phyloP scores from a whole-genome alignment of 169 alveolate species.

The Plasmodium reichenowi region DNA sequence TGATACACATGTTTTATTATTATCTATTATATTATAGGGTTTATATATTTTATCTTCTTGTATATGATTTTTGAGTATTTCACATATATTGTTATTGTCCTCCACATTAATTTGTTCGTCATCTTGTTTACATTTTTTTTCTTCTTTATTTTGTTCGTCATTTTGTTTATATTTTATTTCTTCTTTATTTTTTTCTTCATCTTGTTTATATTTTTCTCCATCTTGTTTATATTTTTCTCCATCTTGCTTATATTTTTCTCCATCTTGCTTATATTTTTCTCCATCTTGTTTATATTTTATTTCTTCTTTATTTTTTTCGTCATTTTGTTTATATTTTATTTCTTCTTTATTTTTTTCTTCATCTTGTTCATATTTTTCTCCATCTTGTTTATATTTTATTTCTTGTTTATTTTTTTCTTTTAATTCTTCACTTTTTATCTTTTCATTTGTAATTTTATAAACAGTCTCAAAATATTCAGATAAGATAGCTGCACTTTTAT shows the following conservation, averaged over 20 bases:
- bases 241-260: not conserved
- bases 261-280: not conserved
- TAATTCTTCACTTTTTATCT: not conserved
- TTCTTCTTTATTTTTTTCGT: not conserved
- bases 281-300: not conserved
- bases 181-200: not conserved
- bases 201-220: not conserved
- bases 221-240: no score
- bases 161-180: not conserved
- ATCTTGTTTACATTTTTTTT: not conserved
- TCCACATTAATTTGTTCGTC: not conserved
- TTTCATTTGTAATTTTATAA: not conserved
- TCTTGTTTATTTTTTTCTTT: not conserved
- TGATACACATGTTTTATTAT: no score
- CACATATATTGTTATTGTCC: no score
- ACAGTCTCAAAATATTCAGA: conserved; percentile 93
- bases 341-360: not conserved
- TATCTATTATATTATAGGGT: no score
- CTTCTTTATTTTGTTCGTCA: not conserved
- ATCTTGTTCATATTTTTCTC: not conserved
- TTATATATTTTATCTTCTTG: no score
- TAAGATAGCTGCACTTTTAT: conserved; percentile 94
- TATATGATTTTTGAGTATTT: no score
- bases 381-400: not conserved
- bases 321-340: not conserved